Evolutionary conservation across 1,284 basidiomycete genomes (phyloP).

Genomic region (Takashimella tepidaria): DNA sequence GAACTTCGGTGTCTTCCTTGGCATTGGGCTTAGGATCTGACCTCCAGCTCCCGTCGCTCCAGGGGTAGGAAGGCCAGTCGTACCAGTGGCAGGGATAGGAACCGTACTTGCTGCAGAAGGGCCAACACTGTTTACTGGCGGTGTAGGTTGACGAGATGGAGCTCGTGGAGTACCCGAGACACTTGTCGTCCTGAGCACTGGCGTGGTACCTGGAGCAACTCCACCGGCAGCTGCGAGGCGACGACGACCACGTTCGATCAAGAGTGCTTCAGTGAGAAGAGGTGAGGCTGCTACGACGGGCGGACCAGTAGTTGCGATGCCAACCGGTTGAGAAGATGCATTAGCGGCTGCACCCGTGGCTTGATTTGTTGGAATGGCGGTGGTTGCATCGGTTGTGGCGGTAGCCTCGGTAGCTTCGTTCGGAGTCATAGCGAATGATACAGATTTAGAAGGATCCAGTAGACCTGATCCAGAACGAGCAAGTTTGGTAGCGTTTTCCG

Average conservation of each 20-base stretch:
- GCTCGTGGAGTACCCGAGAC: conserved; percentile 4
- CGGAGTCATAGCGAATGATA: not conserved
- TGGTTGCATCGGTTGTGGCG: not conserved
- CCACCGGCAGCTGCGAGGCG: conserved; percentile 8
- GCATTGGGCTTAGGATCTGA: conserved; percentile 16
- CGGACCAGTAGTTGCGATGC: conserved; percentile 7
- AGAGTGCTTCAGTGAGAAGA: conserved; percentile 22
- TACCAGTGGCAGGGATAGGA: not conserved
- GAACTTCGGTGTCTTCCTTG: conserved; percentile 22
- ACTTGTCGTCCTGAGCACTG: conserved; percentile 5
- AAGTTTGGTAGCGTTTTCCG: not conserved
- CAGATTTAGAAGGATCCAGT: not conserved
- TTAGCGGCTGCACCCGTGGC: not conserved
- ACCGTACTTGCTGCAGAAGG: not conserved
- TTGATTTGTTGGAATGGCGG: not conserved
- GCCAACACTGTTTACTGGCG: not conserved
- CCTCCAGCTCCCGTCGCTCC: not conserved
- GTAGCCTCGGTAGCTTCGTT: not conserved
- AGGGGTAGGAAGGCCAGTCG: conserved; percentile 2
- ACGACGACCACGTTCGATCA: conserved; percentile 21
- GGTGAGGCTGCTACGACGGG: conserved; percentile 6
- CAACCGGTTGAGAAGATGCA: too few species aligned
- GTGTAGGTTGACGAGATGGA: conserved; percentile 12
- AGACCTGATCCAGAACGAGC: not conserved
- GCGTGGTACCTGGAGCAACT: not conserved